Evolutionary conservation across 2,329 filamentous ascomycete genomes (phyloP), one percentile per base, ranked within the genome.

Genomic region (Talaromyces islandicus): DNA sequence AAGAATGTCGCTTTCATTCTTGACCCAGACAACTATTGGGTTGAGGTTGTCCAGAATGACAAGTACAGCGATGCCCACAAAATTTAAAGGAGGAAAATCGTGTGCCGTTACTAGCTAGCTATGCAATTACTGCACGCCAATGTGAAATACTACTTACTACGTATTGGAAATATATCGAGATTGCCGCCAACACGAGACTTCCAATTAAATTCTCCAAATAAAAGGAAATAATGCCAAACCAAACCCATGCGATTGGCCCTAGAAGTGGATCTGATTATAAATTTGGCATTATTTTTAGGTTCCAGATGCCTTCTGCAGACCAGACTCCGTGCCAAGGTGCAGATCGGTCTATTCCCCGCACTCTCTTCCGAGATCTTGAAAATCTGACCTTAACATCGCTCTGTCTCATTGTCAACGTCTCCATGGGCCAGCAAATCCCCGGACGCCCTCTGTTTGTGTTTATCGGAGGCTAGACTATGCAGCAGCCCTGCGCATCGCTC

Each of bases 1-100:
- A 93, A 90, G 82, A 91, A 94, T 65, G 88, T 97, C 58, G 94
- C 94, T 0, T 97, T 97, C 71, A 78, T 97, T 53, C 80, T 96
- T 54, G 93, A 93, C 67, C 92, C 92, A 0, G 92, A 96, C 75
- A 85, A 84, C 54, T 96, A 95, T 77, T 95, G 89, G 90, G 83
- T 79, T 62, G 85, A 86, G 71, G 75, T 88, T 35, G 78, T 96
- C 56, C 91, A 96, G 78, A 96, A 96, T 68, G 72, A 80, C 38
- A 56, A 54, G 53, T 54, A 46, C n/a, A 41, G 43, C 46, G 59
- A 57, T 3, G 55, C 43, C 17, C 30, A 54, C 29, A 58, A 61
- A 17, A 58, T 61, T 11, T 61, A 52, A 27, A 46, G 7, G 38
- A 17, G 12, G 11, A 46, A 21, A 21, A 12, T 10, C n/a, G 5